These are phyloP conservation scores for Canavalia ensiformis DNA, from an alignment of 306 rosid species.

Conservation along the genomic window DNA sequence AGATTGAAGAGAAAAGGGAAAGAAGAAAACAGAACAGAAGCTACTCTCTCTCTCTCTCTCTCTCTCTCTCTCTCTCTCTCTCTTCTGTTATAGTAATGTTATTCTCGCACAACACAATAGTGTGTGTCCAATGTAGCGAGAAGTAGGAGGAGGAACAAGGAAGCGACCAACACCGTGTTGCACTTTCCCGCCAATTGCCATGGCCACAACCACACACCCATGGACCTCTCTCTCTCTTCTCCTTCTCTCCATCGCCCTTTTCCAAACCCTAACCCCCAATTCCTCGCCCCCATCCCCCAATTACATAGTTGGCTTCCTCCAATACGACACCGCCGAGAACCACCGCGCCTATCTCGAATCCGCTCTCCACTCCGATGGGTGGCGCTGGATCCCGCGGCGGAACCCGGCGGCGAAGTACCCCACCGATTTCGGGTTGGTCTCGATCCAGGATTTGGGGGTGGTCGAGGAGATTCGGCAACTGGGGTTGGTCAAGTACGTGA, in stretches of 20 bases:
- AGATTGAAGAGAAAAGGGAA: background rate
- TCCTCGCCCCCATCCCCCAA: constrained; percentile 38
- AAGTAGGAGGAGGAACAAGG: background rate
- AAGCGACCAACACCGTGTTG: background rate
- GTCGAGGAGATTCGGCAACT: constrained; percentile 61
- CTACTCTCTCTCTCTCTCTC: background rate
- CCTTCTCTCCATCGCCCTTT: constrained; percentile 53
- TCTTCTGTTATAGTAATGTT: background rate
- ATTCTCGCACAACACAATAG: background rate
- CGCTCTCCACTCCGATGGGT: constrained; percentile 61
- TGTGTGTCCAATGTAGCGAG: constrained; percentile 10
- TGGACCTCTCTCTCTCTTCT: constrained; percentile 41
- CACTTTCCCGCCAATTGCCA: constrained; percentile 39
- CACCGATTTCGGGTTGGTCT: constrained; percentile 88
- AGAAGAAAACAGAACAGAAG: background rate
- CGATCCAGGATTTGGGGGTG: constrained; percentile 62
- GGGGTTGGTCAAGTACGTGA: constrained; percentile 79
- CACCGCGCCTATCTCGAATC: constrained; percentile 72
- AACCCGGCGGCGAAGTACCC: constrained; percentile 84
- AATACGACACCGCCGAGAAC: constrained; percentile 64
- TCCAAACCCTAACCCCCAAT: constrained; percentile 54
- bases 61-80: background rate
- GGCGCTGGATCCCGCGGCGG: constrained; percentile 89
- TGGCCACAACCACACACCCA: constrained; percentile 46
- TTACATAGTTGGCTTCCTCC: constrained; percentile 76